Evolutionary conservation across 2,329 filamentous ascomycete genomes (phyloP).

Genomic region (Zarea fungicola): DNA sequence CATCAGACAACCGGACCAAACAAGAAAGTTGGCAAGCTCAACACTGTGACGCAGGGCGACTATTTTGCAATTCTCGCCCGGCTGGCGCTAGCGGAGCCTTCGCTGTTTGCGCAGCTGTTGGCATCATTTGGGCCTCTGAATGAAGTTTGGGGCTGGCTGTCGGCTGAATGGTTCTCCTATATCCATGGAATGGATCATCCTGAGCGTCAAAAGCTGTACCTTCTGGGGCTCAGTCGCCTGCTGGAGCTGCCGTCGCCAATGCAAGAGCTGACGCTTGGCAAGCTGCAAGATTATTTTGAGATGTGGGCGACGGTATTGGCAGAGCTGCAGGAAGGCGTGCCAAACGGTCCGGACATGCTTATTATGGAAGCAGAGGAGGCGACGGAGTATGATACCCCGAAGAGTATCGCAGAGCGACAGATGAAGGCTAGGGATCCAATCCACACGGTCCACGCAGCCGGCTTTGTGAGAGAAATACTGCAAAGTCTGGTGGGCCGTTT

Average conservation of each 20-base stretch:
- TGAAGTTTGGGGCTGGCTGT: constrained; percentile 55
- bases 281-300: constrained; percentile 67
- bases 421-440: constrained; percentile 59
- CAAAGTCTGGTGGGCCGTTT: constrained; percentile 51
- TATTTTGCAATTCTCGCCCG: constrained; percentile 81
- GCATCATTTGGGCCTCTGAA: constrained; percentile 41
- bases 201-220: constrained; percentile 64
- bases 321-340: constrained; percentile 58
- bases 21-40: constrained; percentile 61
- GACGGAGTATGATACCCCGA: constrained; percentile 52
- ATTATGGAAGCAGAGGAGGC: constrained; percentile 35
- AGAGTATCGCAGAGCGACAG: constrained; percentile 47
- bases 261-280: constrained; percentile 52
- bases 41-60: constrained; percentile 72
- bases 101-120: constrained; percentile 58
- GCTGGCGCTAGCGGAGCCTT: constrained; percentile 67
- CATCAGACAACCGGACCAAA: constrained; percentile 80
- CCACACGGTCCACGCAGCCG: constrained; percentile 58
- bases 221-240: constrained; percentile 66
- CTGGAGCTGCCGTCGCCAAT: constrained; percentile 57
- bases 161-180: constrained; percentile 61
- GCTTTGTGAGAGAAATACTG: constrained; percentile 60
- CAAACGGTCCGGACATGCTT: constrained; percentile 47
- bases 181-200: constrained; percentile 63
- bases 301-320: constrained; percentile 69